Evolutionary conservation across 139 green algal species (phyloP).

Genomic region (Chlamydomonas sphaeroides): DNA sequence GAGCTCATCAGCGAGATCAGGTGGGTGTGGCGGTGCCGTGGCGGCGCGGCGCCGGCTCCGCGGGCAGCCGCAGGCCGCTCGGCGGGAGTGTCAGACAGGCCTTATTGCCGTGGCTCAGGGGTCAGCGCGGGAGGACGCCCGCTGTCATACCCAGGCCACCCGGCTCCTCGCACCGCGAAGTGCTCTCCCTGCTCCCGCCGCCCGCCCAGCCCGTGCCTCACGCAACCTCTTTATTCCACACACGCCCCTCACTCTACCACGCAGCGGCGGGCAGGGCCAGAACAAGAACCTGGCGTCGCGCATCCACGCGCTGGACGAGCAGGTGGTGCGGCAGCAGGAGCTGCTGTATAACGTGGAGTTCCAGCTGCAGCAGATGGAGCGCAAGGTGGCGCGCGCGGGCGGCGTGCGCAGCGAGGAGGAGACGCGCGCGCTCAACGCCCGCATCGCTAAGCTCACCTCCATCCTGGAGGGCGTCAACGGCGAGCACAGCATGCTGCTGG

Average conservation of each 20-base stretch:
- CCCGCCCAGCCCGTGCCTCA: no score
- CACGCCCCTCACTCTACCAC: no score
- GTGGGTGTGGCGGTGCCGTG: background rate
- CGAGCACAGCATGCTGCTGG: conserved; percentile 77
- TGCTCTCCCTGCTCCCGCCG: no score
- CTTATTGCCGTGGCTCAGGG: no score
- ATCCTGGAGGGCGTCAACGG: conserved; percentile 66
- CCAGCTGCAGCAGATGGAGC: conserved; percentile 85
- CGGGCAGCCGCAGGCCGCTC: no score
- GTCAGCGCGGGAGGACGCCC: no score
- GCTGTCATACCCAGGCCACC: no score
- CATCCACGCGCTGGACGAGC: conserved; percentile 70
- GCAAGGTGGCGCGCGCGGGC: conserved; percentile 76
- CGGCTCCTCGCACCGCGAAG: no score
- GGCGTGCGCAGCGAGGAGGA: conserved; percentile 86
- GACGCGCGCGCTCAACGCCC: conserved; percentile 72
- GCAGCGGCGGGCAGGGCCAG: conserved; percentile 72
- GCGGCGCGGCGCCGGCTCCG: no score
- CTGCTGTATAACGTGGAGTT: conserved; percentile 89
- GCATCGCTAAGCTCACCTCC: conserved; percentile 71
- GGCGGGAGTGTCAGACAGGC: no score
- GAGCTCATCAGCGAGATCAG: conserved; percentile 80
- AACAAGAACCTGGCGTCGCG: conserved; percentile 77
- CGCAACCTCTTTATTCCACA: no score
- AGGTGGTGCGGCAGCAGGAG: conserved; percentile 84